Evolutionary conservation across 108 stramenopile genomes (phyloP), one percentile per base, ranked within the genome.

Genomic region (Asterionellopsis glacialis): DNA sequence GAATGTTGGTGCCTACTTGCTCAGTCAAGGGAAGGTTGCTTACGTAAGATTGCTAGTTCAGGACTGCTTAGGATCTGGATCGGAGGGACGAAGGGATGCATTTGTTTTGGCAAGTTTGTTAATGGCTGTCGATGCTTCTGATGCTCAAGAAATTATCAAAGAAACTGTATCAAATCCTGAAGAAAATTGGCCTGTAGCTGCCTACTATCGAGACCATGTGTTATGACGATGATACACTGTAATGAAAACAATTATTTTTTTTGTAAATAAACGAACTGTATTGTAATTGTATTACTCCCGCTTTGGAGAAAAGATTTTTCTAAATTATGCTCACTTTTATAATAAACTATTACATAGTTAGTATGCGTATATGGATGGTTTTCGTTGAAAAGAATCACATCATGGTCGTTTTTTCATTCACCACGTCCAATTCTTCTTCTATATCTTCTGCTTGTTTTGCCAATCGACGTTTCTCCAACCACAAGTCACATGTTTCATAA

Each of bases 1-100:
- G 19, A 75, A 69, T 33, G 73, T 88, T 45, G 80, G 82, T 14
- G 59, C 87, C 7, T 91, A 82, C 61, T 61, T 91, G 53, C 64
- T 91, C 6, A 71, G 80, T 28, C 73, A 82, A 43, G 84, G 83
- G 23, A 67, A 67, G 47, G 57, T 84, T 38, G 86, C 81, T 48
- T 28, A 76, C 12, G 82, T 79, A 9, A 77, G 74, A 21, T 41
- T 67, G 11, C 47, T 83, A 10, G 77, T 77, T 22, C 65, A 59
- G 7, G 77, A 83, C 57, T 76, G 77, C 43, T 51, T 83, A 24
- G 45, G 43, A 13, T 70, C 64, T 47, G 38, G 45, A 64, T 55
- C 21, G 38, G 64, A 63, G 25, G 77, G 77, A 25, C 68, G 51
- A 41, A 65, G 61, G 33, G 82, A 83, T 39, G 82, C 74, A 12